Evolutionary conservation across 768 basidiomycete genomes (phyloP).

Genomic region (Daedalea quercina): DNA sequence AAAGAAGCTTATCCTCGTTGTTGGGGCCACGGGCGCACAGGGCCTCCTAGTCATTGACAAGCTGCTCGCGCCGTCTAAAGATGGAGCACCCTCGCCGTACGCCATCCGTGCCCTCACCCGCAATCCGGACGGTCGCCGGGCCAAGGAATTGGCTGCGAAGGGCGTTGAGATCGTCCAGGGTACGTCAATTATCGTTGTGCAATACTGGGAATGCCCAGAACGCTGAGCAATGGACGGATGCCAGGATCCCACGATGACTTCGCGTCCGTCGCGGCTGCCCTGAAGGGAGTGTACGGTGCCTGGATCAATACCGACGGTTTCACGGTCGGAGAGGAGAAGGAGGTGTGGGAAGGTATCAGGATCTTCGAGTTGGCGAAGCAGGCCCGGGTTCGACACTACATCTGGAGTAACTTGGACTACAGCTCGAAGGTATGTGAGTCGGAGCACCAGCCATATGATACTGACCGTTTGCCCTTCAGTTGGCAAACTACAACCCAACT

Average conservation of each 20-base stretch:
- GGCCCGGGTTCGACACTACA: constrained; percentile 28
- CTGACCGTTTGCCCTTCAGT: constrained; percentile 1
- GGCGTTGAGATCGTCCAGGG: constrained; percentile 35
- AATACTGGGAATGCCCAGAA: no score
- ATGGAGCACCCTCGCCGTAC: constrained; percentile 36
- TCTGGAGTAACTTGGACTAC: constrained; percentile 35
- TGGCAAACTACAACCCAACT: constrained; percentile 16
- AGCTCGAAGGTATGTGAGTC: constrained; percentile 26
- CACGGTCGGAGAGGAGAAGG: constrained; percentile 33
- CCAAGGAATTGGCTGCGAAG: constrained; percentile 27
- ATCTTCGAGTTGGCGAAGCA: constrained; percentile 35
- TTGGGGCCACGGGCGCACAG: constrained; percentile 42
- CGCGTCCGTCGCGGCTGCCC: constrained; percentile 21
- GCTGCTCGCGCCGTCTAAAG: constrained; percentile 27
- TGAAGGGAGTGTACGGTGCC: constrained; percentile 28
- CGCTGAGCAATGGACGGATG: no score
- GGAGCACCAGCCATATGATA: background rate
- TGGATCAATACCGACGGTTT: constrained; percentile 30
- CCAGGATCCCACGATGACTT: constrained; percentile 28
- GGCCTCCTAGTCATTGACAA: constrained; percentile 33
- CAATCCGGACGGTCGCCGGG: constrained; percentile 26
- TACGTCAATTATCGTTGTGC: constrained; percentile 3
- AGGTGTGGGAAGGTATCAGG: constrained; percentile 32
- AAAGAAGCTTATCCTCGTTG: constrained; percentile 35
- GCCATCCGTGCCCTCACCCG: constrained; percentile 36